Conservation (phyloP, 163 green algal species). For the Chloroidium sp. region DNA sequence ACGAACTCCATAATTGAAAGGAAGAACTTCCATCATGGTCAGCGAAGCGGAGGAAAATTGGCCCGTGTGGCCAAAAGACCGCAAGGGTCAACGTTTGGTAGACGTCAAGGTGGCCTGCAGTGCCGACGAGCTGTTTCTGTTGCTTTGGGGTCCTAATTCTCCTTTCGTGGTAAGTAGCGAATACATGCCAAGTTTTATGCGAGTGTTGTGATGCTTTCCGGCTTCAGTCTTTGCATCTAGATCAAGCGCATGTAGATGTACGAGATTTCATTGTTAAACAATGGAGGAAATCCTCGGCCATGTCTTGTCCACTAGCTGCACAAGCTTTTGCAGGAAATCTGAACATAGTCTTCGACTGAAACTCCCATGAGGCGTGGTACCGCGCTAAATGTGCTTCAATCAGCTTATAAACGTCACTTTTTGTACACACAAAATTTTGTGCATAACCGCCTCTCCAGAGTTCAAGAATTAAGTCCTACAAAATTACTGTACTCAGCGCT, state of each 20-base stretch:
- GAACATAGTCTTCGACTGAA: no score
- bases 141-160: conserved; percentile 5
- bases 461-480: not conserved
- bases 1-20: no score
- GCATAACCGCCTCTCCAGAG: not conserved
- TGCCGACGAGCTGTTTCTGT: conserved; percentile 12
- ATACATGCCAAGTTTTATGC: no score
- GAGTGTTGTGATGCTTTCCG: no score
- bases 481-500: no score
- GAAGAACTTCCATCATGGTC: no score
- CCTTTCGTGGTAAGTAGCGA: not conserved
- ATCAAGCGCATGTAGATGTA: not conserved
- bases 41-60: not conserved
- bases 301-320: not conserved
- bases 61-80: not conserved
- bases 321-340: not conserved
- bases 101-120: conserved; percentile 3
- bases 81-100: conserved; percentile 1
- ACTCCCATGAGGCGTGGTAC: no score
- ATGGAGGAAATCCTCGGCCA: not conserved
- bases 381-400: no score
- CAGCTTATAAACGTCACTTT: not conserved
- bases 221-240: not conserved
- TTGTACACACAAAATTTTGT: not conserved
- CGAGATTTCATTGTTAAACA: no score